Conservation (phyloP, 139 green algal species). For the Chlamydomonas sp. region DNA sequence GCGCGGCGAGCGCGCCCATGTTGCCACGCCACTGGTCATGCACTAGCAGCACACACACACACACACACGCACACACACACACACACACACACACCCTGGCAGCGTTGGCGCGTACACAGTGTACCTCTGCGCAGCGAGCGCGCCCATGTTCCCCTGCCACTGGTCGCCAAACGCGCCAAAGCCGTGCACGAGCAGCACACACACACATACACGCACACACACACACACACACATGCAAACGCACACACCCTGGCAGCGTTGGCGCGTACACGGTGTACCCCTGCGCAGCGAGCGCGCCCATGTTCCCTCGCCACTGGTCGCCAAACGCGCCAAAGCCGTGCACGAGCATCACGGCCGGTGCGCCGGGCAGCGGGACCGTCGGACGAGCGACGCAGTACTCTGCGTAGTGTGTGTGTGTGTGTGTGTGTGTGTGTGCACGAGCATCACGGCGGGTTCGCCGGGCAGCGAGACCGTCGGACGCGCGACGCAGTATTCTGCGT, state of each 20-base stretch:
- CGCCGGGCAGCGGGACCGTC: conserved; percentile 13
- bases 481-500: no score
- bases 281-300: not conserved
- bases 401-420: no score
- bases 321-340: conserved; percentile 82
- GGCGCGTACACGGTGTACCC: not conserved
- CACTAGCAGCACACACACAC: conserved; percentile 66
- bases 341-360: conserved; percentile 71
- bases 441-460: no score
- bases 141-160: no score
- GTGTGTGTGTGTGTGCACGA: no score
- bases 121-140: not conserved
- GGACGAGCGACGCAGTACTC: conserved; percentile 52
- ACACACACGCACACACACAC: no score
- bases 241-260: not conserved
- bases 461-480: no score
- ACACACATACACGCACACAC: not conserved
- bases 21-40: conserved; percentile 90
- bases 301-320: not conserved
- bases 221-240: not conserved
- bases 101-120: no score
- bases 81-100: no score
- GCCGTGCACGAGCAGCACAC: conserved; percentile 33
- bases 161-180: no score
- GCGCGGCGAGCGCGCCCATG: conserved; percentile 26